Evolutionary conservation across 2,329 filamentous ascomycete genomes (phyloP), one percentile per base, ranked within the genome.

Genomic region (Dichotomopilus funicola): DNA sequence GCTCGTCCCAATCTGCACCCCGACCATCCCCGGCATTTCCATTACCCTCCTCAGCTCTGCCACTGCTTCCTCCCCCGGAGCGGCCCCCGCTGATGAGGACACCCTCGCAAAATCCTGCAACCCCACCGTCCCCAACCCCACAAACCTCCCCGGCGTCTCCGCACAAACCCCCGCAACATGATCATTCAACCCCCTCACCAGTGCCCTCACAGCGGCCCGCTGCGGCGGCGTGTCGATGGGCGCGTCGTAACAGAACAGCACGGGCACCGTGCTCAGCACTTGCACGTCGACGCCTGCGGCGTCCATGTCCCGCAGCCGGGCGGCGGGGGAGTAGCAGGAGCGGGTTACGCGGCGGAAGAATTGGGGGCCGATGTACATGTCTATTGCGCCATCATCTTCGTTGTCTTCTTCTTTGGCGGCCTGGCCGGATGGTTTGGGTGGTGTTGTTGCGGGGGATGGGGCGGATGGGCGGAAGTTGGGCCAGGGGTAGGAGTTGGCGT

Each of bases 181-280:
- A 45, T 70, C 64, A 49, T 71, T 71, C 34, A 71, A 61, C 13
- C 62, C 55, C n/a, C 61, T 54, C 8, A 68, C 67, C 4, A 71
- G 63, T 11, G 63, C 57, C 3, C 54, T 46, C 1, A 66, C 68
- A 0, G 63, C n/a, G 63, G 57, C 4, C 53, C 44, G 1, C 67
- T 67, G 0, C 19, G 19, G 19, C 19, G 66, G 66, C 51, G 61
- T 11, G 1, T 42, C 62, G 0, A 62, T 55, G 3, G 65, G 65
- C 44, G 69, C 65, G 55, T 71, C 69, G 56, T 71, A 71, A 58
- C 68, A 70, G 61, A 70, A 71, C n/a, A 71, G 61, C 45, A 70
- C 64, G 12, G 69, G 69, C n/a, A 71, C 66, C 0, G 69, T 70
- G 61, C 64, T 67, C 31, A 71, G 64, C 9, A 71, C 67, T 59